Conservation (phyloP, 768 basidiomycete genomes). For the Punctularia strigosozonata region DNA sequence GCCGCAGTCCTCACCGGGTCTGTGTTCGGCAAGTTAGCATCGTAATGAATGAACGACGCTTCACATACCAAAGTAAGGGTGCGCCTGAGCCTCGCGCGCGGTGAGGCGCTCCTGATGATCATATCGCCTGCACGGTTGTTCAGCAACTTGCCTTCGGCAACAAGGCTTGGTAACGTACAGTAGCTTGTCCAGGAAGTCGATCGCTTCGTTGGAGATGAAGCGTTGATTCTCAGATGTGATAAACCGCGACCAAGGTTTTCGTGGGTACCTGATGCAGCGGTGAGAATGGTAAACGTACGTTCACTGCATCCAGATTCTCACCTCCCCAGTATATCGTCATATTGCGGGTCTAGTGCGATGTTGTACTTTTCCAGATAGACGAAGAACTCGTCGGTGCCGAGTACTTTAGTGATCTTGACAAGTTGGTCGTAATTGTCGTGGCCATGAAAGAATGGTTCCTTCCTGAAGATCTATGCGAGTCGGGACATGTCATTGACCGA, state of each 20-base stretch:
- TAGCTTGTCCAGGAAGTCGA: conserved; percentile 92
- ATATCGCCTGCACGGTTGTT: too few relatives aligned
- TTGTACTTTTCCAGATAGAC: conserved; percentile 91
- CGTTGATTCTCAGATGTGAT: conserved; percentile 93
- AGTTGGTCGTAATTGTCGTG: conserved; percentile 98
- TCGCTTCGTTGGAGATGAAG: conserved; percentile 93
- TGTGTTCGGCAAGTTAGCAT: too few relatives aligned
- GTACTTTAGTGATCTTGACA: conserved; percentile 95
- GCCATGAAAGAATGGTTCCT: conserved; percentile 98
- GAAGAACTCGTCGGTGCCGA: conserved; percentile 93
- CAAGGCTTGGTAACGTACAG: too few relatives aligned
- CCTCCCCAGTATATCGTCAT: conserved; percentile 90
- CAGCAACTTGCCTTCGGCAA: too few relatives aligned
- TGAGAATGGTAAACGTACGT: background rate
- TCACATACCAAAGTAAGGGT: conserved; percentile 94
- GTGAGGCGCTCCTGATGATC: conserved; percentile 97
- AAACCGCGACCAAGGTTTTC: conserved; percentile 93
- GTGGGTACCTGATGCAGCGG: conserved; percentile 54
- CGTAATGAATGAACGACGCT: too few relatives aligned
- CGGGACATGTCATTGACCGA: too few relatives aligned
- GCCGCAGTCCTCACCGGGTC: conserved; percentile 57
- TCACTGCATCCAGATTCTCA: too few relatives aligned
- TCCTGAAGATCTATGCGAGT: conserved; percentile 81
- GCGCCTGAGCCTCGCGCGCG: conserved; percentile 83
- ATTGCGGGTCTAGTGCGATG: conserved; percentile 91